These are phyloP conservation scores for Spiraea crenata DNA, from an alignment of 331 rosid species.

Conservation along the genomic window DNA sequence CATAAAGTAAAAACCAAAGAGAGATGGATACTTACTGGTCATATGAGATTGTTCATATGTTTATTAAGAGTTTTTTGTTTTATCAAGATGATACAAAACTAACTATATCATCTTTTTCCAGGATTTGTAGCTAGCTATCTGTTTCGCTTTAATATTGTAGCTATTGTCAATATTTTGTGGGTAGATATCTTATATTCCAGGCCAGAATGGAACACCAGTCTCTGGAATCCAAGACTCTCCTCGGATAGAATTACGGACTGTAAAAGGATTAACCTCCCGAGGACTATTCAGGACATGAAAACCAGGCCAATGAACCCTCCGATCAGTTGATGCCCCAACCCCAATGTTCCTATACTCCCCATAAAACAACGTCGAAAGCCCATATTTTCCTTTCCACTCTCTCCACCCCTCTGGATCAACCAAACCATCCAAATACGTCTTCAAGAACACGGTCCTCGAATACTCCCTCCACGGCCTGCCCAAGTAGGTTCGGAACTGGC, in stretches of 20 bases:
- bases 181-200: constrained; percentile 26
- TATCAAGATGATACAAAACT: neutral
- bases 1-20: no score
- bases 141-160: no score
- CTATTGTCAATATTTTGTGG: no score
- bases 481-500: constrained; percentile 30
- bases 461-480: constrained; percentile 69
- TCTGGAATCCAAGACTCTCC: constrained; percentile 56
- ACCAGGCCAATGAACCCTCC: constrained; percentile 68
- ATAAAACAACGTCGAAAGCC: constrained; percentile 49
- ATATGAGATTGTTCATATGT: neutral
- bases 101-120: neutral
- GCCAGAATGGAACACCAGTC: constrained; percentile 53
- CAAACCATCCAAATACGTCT: constrained; percentile 47
- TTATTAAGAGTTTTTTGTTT: neutral
- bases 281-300: constrained; percentile 49
- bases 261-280: constrained; percentile 38
- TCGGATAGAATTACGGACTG: constrained; percentile 35
- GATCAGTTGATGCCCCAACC: constrained; percentile 39
- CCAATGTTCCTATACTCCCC: constrained; percentile 65
- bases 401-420: constrained; percentile 56
- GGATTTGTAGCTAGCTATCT: no score
- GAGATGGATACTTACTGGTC: no score
- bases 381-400: constrained; percentile 49
- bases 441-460: constrained; percentile 53